Evolutionary conservation across 345 rosid genomes (phyloP), one percentile per base, ranked within the genome.

Genomic region (Clausena lansium): DNA sequence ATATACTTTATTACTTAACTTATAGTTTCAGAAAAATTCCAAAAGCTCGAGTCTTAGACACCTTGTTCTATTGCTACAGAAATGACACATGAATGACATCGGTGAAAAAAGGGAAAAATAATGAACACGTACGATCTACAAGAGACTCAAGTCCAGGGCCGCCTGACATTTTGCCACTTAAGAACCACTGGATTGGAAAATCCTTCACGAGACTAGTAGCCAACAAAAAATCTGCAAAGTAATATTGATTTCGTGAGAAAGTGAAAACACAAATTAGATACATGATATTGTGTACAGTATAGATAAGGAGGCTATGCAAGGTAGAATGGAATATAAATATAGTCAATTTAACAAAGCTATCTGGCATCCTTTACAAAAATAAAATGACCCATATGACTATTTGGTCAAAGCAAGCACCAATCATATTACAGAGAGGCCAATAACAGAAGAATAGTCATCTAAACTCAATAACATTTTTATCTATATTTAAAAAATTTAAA

Each of bases 71-170:
- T 45, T 13, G 50, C 5, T 45, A 45, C 33, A 9, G 1, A 7
- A 11, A 47, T 24, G 54, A 33, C 0, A 72, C 15, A n/a, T 30
- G 11, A 81, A 50, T 4, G 25, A 52, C 33, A 39, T 27, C 71
- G 2, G 58, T 28, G 45, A 39, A 35, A 33, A 80, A 67, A 70
- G 47, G 32, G 5, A 22, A n/a, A 41, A 25, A 28, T n/a, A 69
- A 33, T 41, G 71, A 52, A 45, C 10, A n/a, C 89, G 14, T 87
- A 91, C 95, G 95, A 70, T 95, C 95, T 0, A 93, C 98, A 65
- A 95, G 91, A 70, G 95, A 84, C 74, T 95, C 98, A 9, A 95
- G 93, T 65, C 95, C 97, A 25, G 83, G 92, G 52, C 91, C 87
- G 62, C 82, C 70, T 35, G 95, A 84, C 98, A 95, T 94, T 19